These are phyloP conservation scores for Phyllosticta capitalensis DNA, from an alignment of 2,329 filamentous ascomycete species.

Conservation along the genomic window DNA sequence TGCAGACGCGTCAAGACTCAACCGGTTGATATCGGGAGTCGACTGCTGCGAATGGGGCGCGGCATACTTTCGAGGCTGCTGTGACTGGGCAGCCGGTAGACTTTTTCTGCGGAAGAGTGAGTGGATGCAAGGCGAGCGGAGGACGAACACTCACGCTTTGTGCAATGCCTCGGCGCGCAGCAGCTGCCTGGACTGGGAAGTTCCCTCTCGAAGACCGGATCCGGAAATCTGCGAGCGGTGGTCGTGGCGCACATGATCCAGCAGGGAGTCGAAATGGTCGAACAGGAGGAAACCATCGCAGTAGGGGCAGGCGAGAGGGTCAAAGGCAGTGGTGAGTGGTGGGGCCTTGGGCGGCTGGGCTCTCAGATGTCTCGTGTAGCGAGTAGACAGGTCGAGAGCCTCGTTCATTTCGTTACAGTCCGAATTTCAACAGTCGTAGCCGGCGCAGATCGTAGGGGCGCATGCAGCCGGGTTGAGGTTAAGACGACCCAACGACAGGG, in stretches of 20 bases:
- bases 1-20: conserved; percentile 16
- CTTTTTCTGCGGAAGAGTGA: not conserved
- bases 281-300: conserved; percentile 20
- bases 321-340: not conserved
- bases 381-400: not conserved
- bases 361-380: not conserved
- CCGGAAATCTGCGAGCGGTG: conserved; percentile 19
- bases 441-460: not conserved
- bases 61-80: conserved; percentile 14
- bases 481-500: conserved; percentile 12
- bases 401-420: conserved; percentile 10
- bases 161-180: conserved; percentile 17
- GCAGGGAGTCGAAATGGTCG: conserved; percentile 19
- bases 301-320: conserved; percentile 20
- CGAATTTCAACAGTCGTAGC: conserved; percentile 1
- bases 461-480: conserved; percentile 5
- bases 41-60: conserved; percentile 17
- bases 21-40: conserved; percentile 21
- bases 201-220: conserved; percentile 11
- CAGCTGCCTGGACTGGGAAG: conserved; percentile 17
- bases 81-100: conserved; percentile 1
- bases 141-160: conserved; percentile 17
- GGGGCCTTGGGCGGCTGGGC: not conserved
- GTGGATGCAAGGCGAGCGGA: conserved; percentile 1
- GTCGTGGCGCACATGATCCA: conserved; percentile 20